A percentile compares a stretch with the other conserved stretches of the same genome.
Evolutionary conservation across 2,329 filamentous ascomycete species (phyloP).

Genomic region (Cordyceps militaris): DNA sequence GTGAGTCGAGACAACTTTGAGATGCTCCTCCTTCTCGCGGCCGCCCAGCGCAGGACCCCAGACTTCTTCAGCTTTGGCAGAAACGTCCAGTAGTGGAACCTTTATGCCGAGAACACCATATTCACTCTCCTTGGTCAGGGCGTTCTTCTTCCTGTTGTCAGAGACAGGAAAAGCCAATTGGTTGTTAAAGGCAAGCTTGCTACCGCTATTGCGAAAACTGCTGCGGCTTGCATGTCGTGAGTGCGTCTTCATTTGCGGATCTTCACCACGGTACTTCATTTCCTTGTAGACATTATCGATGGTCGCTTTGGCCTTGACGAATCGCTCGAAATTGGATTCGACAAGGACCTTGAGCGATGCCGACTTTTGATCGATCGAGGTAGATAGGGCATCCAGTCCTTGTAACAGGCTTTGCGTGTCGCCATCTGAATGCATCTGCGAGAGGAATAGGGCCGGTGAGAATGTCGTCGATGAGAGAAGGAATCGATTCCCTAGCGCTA

Average conservation of each 20-base stretch:
- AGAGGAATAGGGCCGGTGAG: conserved; percentile 84
- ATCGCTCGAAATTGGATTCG: conserved; percentile 96
- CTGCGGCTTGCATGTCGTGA: conserved; percentile 62
- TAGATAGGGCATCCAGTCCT: conserved; percentile 78
- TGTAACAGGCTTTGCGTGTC: conserved; percentile 74
- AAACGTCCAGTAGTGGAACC: conserved; percentile 77
- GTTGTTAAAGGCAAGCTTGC: conserved; percentile 29
- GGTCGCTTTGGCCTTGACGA: conserved; percentile 93
- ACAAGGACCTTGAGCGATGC: conserved; percentile 93
- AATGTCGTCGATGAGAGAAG: conserved; percentile 93
- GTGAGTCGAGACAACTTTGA: conserved; percentile 69
- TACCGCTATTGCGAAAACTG: conserved; percentile 51
- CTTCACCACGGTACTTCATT: conserved; percentile 71
- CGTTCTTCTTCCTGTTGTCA: conserved; percentile 74
- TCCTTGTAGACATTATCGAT: conserved; percentile 99
- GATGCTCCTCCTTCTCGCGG: conserved; percentile 79
- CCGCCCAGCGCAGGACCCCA: conserved; percentile 94
- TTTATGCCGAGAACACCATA: conserved; percentile 87
- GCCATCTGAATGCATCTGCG: conserved; percentile 80
- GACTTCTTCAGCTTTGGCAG: conserved; percentile 90
- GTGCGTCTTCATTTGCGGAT: conserved; percentile 44
- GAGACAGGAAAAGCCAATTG: conserved; percentile 30
- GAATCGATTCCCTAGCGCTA: conserved; percentile 69
- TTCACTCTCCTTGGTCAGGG: conserved; percentile 84
- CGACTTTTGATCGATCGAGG: conserved; percentile 95